A percentile compares a stretch with the other conserved stretches of the same genome.
Conservation (phyloP, 176 grass and related monocot species). For the Cenchrus fungigraminus region DNA sequence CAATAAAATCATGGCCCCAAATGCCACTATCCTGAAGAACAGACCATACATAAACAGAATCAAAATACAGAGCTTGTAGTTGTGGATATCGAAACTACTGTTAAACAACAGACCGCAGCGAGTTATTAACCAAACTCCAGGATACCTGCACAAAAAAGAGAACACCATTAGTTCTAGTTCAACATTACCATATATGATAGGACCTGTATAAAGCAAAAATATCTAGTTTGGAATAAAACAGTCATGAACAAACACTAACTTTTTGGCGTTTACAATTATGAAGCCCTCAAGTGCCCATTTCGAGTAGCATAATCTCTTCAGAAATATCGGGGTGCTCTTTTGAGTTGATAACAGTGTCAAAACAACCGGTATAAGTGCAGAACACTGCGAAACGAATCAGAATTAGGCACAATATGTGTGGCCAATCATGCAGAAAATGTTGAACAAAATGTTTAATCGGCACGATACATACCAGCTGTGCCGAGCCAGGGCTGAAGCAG, state of each 20-base stretch:
- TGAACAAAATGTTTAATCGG: background rate
- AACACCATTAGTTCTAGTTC: background rate
- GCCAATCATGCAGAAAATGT: conserved; percentile 19
- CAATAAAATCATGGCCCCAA: conserved; percentile 71
- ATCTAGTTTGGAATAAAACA: background rate
- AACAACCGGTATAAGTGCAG: conserved; percentile 76
- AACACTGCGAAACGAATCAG: conserved; percentile 53
- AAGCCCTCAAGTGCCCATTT: conserved; percentile 92
- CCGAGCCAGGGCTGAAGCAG: conserved; percentile 77
- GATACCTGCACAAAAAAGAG: conserved; percentile 57
- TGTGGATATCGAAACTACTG: conserved; percentile 63
- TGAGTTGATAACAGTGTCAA: conserved; percentile 78
- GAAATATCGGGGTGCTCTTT: conserved; percentile 43
- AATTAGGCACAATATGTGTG: background rate
- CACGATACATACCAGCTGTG: conserved; percentile 61
- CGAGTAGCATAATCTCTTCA: conserved; percentile 69
- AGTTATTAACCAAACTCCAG: conserved; percentile 96
- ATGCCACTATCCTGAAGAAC: conserved; percentile 78
- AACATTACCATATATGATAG: background rate
- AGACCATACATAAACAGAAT: conserved; percentile 86
- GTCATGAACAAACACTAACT: conserved; percentile 36
- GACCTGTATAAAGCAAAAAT: background rate
- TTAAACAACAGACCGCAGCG: conserved; percentile 63
- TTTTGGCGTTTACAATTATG: conserved; percentile 76
- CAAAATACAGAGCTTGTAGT: conserved; percentile 69